These are phyloP conservation scores for Aspergillus ochraceus DNA, from an alignment of 2,329 filamentous ascomycete genomes.

Conservation along the genomic window DNA sequence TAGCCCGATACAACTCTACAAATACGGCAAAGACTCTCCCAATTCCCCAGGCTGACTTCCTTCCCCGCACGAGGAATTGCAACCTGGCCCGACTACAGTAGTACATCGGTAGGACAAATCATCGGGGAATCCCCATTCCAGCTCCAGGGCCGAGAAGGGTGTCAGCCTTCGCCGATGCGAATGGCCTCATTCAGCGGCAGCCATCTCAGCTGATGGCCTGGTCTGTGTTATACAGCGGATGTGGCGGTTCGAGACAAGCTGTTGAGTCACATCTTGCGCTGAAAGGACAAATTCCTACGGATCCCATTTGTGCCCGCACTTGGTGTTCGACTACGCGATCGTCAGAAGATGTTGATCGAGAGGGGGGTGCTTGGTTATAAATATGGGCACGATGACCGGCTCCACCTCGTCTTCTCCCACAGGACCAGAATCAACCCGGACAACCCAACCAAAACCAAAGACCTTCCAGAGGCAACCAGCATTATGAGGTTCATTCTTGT, in stretches of 20 bases:
- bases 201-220: not conserved
- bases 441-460: too few species aligned
- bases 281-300: not conserved
- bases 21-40: not conserved
- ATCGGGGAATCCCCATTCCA: not conserved
- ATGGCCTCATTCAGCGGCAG: not conserved
- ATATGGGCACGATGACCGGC: not conserved
- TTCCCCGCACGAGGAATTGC: not conserved
- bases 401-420: not conserved
- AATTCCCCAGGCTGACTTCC: not conserved
- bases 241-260: not conserved
- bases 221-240: not conserved
- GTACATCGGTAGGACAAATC: not conserved
- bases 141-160: not conserved
- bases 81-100: not conserved
- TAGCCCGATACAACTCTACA: not conserved
- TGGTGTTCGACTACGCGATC: not conserved
- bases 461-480: not conserved
- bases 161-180: not conserved
- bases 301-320: not conserved
- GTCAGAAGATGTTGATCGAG: not conserved
- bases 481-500: not conserved
- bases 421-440: too few species aligned
- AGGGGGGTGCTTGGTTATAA: not conserved
- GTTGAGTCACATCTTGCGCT: not conserved